A percentile compares a stretch with the other conserved stretches of the same genome.
Conservation (phyloP, 2,329 filamentous ascomycete genomes). For the Cyphellophora attinorum region DNA sequence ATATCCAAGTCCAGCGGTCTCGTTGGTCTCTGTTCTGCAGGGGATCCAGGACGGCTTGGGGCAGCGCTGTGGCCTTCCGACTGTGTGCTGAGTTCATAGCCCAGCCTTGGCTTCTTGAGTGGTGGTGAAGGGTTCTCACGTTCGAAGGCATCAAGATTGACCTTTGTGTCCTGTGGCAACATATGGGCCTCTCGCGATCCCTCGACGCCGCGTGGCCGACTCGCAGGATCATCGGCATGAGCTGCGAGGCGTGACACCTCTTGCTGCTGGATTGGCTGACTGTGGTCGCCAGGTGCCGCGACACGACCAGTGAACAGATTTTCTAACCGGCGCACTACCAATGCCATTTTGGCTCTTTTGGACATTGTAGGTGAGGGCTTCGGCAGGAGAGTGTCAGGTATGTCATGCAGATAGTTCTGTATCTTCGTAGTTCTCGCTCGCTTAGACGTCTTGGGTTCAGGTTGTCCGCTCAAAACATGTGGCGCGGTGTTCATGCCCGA, state of each 20-base stretch:
- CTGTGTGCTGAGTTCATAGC: neutral
- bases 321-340: conserved; percentile 67
- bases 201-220: conserved; percentile 19
- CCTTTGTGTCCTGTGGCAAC: conserved; percentile 22
- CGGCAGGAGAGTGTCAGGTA: conserved; percentile 59
- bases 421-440: conserved; percentile 51
- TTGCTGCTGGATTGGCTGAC: conserved; percentile 46
- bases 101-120: neutral
- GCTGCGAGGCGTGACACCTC: conserved; percentile 47
- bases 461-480: conserved; percentile 2
- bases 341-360: conserved; percentile 64
- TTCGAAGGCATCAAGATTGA: conserved; percentile 11
- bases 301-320: conserved; percentile 70
- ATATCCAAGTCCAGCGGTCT: conserved; percentile 68
- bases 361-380: conserved; percentile 49
- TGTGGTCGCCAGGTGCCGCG: conserved; percentile 32
- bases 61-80: neutral
- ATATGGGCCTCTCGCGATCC: conserved; percentile 34
- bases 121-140: conserved; percentile 1
- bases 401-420: conserved; percentile 61
- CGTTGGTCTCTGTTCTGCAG: conserved; percentile 65
- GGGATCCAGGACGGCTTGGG: conserved; percentile 22
- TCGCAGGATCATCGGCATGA: conserved; percentile 22
- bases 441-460: conserved; percentile 3
- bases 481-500: conserved; percentile 8